Evolutionary conservation across 176 grass and related monocot genomes (phyloP).

Genomic region (Avena sativa): DNA sequence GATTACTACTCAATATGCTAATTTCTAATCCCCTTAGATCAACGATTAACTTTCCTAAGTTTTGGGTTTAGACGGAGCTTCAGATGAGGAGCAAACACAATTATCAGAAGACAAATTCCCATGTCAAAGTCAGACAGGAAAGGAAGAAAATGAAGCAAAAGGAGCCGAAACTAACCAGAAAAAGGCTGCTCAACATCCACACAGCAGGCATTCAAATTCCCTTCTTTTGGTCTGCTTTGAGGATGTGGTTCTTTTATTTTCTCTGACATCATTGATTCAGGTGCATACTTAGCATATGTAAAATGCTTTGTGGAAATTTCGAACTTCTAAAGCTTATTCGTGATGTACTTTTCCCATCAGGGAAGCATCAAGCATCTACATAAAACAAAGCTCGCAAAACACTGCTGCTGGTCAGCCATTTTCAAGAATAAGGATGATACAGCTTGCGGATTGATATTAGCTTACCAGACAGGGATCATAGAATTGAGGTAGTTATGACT

Average conservation of each 20-base stretch:
- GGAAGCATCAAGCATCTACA: conserved; percentile 60
- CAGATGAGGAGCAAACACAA: conserved; percentile 48
- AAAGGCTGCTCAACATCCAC: conserved; percentile 43
- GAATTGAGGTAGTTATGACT: conserved; percentile 69
- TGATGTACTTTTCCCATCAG: conserved; percentile 51
- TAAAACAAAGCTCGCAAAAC: conserved; percentile 69
- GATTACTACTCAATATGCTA: conserved; percentile 41
- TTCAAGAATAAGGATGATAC: conserved; percentile 70
- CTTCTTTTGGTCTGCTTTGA: conserved; percentile 82
- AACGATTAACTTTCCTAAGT: conserved; percentile 31
- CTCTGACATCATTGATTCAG: conserved; percentile 65
- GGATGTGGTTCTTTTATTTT: conserved; percentile 65
- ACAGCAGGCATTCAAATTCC: conserved; percentile 52
- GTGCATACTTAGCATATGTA: conserved; percentile 43
- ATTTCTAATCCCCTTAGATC: conserved; percentile 40
- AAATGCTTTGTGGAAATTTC: conserved; percentile 36
- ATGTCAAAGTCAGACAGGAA: conserved; percentile 35
- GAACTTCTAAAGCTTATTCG: conserved; percentile 33
- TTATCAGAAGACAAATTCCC: conserved; percentile 44
- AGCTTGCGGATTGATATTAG: conserved; percentile 71
- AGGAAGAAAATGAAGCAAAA: conserved; percentile 44
- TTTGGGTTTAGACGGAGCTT: conserved; percentile 54
- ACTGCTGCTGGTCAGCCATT: conserved; percentile 76
- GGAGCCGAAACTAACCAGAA: conserved; percentile 45
- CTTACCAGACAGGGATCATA: conserved; percentile 80